These are phyloP conservation scores for Heritiera fomes DNA, from an alignment of 345 rosid species.

Conservation along the genomic window DNA sequence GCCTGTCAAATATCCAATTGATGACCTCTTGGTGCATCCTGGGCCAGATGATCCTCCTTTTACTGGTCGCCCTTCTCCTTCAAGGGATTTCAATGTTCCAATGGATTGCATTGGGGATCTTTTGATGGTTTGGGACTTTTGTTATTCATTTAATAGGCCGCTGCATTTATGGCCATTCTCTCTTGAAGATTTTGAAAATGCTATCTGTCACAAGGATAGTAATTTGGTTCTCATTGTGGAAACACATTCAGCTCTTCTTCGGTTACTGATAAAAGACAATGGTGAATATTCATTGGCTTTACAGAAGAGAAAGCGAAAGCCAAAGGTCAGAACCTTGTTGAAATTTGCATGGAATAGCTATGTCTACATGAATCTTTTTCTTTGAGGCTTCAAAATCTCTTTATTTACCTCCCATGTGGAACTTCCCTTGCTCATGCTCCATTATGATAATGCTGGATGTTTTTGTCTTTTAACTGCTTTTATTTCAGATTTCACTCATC, in stretches of 20 bases:
- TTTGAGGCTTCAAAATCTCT: neutral
- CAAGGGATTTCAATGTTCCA: slow-evolving; percentile 75
- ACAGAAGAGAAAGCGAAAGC: slow-evolving; percentile 57
- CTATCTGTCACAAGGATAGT: slow-evolving; percentile 85
- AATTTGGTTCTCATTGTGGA: slow-evolving; percentile 77
- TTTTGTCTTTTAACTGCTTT: slow-evolving; percentile 25
- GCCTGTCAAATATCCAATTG: slow-evolving; percentile 80
- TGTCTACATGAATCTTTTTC: neutral
- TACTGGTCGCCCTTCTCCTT: slow-evolving; percentile 70
- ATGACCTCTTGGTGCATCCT: slow-evolving; percentile 75
- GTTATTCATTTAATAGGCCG: slow-evolving; percentile 74
- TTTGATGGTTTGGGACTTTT: slow-evolving; percentile 96
- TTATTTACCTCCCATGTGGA: neutral
- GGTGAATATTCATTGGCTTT: slow-evolving; percentile 44
- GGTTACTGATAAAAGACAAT: slow-evolving; percentile 57
- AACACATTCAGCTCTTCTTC: slow-evolving; percentile 79
- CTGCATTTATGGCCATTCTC: slow-evolving; percentile 77
- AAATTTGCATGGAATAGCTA: neutral
- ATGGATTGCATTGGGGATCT: slow-evolving; percentile 83
- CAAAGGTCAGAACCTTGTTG: slow-evolving; percentile 47
- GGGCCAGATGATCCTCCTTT: slow-evolving; percentile 69
- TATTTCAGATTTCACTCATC: slow-evolving; percentile 70
- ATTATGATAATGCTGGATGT: slow-evolving; percentile 20
- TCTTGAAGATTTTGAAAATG: slow-evolving; percentile 90
- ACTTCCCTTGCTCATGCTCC: slow-evolving; percentile 17